Evolutionary conservation across 441 rosid species (phyloP).

Genomic region (Raphanus hybrid): DNA sequence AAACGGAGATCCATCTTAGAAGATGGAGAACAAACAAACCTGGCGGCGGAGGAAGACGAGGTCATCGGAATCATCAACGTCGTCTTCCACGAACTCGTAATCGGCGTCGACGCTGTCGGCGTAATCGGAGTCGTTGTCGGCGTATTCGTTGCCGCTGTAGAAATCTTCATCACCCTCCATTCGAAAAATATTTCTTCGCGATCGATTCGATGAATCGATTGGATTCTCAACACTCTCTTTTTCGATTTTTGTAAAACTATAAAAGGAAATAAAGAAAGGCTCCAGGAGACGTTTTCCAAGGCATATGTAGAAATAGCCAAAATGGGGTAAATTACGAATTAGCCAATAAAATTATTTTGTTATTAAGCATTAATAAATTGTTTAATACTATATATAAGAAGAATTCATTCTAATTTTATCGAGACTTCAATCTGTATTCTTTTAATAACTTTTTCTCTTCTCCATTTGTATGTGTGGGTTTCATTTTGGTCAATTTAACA

Average conservation of each 20-base stretch:
- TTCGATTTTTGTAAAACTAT: neutral
- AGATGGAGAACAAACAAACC: slow-evolving; percentile 37
- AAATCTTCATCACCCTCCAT: slow-evolving; percentile 70
- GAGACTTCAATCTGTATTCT: neutral
- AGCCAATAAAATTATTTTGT: neutral
- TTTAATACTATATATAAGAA: neutral
- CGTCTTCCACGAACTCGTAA: slow-evolving; percentile 76
- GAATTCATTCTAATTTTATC: neutral
- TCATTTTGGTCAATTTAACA: no score
- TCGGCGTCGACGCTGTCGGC: slow-evolving; percentile 68
- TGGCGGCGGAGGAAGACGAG: slow-evolving; percentile 69
- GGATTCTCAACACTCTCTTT: slow-evolving; percentile 6
- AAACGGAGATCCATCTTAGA: slow-evolving; percentile 18
- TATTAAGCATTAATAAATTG: neutral
- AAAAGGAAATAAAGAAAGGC: slow-evolving; percentile 14
- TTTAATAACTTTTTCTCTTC: no score
- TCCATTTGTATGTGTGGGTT: no score
- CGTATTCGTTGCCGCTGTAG: slow-evolving; percentile 79
- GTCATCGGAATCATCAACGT: slow-evolving; percentile 77
- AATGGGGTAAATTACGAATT: neutral
- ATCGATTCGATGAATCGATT: slow-evolving; percentile 14
- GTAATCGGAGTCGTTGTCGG: slow-evolving; percentile 40
- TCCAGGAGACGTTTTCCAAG: neutral
- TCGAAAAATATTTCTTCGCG: neutral
- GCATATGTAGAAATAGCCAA: neutral